These are phyloP conservation scores for Picea abies DNA, from an alignment of 83 land plant genomes.

Conservation along the genomic window DNA sequence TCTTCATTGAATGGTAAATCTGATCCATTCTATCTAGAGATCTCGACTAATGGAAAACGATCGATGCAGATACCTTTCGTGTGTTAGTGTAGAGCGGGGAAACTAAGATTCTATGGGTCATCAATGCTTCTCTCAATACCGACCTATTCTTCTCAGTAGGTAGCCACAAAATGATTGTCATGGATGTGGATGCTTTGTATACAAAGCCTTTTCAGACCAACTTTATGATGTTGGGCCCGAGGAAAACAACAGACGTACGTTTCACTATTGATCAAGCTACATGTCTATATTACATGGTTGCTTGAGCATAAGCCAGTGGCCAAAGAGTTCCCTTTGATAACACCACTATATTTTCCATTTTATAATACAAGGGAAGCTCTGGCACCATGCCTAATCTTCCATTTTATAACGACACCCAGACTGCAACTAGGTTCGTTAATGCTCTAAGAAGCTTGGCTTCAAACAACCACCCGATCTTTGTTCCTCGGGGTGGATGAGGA, in stretches of 20 bases:
- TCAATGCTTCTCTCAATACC: conserved; percentile 38
- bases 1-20: too few species aligned
- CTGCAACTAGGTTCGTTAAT: conserved; percentile 21
- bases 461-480: conserved; percentile 29
- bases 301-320: neutral
- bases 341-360: conserved; percentile 5
- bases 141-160: conserved; percentile 39
- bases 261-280: neutral
- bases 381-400: conserved; percentile 9
- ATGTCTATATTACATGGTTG: neutral
- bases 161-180: conserved; percentile 29
- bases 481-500: conserved; percentile 23
- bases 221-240: conserved; percentile 32
- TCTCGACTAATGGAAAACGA: neutral
- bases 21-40: too few species aligned
- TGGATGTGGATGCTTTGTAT: conserved; percentile 40
- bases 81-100: conserved; percentile 28
- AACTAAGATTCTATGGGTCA: conserved; percentile 43
- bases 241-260: conserved; percentile 39
- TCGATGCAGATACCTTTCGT: conserved; percentile 24
- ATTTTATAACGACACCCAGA: conserved; percentile 10
- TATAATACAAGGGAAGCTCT: neutral
- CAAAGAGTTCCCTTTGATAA: neutral
- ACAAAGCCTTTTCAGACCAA: conserved; percentile 27
- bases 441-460: conserved; percentile 13